These are phyloP conservation scores for Pichia terricola DNA, from an alignment of 1,139 yeast species.

Conservation along the genomic window DNA sequence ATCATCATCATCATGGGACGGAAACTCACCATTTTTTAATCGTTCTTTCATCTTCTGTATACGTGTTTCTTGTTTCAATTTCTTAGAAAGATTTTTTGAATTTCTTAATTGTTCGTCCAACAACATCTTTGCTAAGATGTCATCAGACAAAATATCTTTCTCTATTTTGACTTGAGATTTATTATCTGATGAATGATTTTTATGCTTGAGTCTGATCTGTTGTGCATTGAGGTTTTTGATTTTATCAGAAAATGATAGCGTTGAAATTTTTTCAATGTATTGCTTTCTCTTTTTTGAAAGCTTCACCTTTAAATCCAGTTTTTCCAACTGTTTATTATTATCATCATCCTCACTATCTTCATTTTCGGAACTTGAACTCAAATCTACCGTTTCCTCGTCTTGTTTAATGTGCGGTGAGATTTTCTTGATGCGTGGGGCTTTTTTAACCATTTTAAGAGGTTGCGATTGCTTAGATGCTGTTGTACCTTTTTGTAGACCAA, in stretches of 20 bases:
- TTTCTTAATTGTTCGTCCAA: slow-evolving; percentile 14
- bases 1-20: slow-evolving; percentile 14
- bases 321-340: slow-evolving; percentile 4
- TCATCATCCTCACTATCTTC: slow-evolving; percentile 1
- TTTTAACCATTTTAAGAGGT: no score
- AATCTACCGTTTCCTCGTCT: not conserved
- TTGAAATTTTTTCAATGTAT: slow-evolving; percentile 1
- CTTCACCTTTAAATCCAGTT: slow-evolving; percentile 5
- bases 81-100: slow-evolving; percentile 12
- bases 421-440: no score
- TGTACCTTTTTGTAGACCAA: no score
- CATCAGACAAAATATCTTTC: slow-evolving; percentile 12
- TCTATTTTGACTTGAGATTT: not conserved
- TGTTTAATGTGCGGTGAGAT: no score
- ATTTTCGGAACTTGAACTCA: slow-evolving; percentile 5
- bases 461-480: no score
- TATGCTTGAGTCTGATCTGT: slow-evolving; percentile 11
- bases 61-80: slow-evolving; percentile 9
- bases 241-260: slow-evolving; percentile 6
- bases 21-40: slow-evolving; percentile 12
- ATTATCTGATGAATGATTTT: slow-evolving; percentile 2
- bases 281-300: slow-evolving; percentile 5
- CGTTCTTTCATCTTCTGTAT: slow-evolving; percentile 3
- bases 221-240: slow-evolving; percentile 13
- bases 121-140: slow-evolving; percentile 16